Evolutionary conservation across 78 protist species (phyloP).

Genomic region (Pigoraptor vietnamica): DNA sequence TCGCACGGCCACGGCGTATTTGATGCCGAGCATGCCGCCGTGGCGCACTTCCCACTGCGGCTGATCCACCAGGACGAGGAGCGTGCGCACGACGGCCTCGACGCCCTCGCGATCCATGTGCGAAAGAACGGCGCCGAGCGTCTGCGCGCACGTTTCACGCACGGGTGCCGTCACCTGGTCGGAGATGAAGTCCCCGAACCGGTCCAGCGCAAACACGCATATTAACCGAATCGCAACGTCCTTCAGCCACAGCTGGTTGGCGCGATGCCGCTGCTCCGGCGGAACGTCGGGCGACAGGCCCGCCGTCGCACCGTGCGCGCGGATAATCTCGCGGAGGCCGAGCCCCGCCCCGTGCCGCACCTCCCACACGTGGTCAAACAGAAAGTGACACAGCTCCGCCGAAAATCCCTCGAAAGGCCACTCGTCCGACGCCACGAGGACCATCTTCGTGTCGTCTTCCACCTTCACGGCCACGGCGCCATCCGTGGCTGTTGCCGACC

Average conservation of each 20-base stretch:
- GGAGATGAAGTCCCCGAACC: constrained; percentile 76
- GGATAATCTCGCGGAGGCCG: constrained; percentile 74
- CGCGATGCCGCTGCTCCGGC: background rate
- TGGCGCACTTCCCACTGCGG: constrained; percentile 54
- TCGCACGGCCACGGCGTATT: constrained; percentile 49
- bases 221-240: constrained; percentile 76
- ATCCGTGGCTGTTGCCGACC: background rate
- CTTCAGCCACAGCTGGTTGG: constrained; percentile 56
- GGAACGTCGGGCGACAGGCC: background rate
- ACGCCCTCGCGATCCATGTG: constrained; percentile 18
- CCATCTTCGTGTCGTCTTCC: background rate
- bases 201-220: constrained; percentile 71
- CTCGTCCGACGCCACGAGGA: constrained; percentile 32
- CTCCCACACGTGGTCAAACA: constrained; percentile 54
- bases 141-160: constrained; percentile 84
- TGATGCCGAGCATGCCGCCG: constrained; percentile 55
- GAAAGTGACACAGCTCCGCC: constrained; percentile 43
- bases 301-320: constrained; percentile 49
- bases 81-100: background rate
- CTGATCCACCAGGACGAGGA: background rate
- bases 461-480: background rate
- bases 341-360: constrained; percentile 82
- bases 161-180: constrained; percentile 87
- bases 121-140: constrained; percentile 52
- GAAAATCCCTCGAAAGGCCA: constrained; percentile 74